Base-by-base conservation (phyloP, 2,329 filamentous ascomycete species). In the Fusarium nanum region DNA sequence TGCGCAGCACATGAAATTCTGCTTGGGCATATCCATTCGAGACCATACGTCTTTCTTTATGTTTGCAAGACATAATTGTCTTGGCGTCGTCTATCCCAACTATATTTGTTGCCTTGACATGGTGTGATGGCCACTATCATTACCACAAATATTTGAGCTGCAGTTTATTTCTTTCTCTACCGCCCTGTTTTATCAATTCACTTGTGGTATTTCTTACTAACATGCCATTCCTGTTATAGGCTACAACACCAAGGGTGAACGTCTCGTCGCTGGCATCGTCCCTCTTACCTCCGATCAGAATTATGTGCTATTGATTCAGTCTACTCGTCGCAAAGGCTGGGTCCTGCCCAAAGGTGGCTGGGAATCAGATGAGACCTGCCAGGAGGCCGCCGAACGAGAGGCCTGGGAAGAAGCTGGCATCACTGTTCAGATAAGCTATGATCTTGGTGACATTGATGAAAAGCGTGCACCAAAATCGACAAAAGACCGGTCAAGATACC, bases 351-450 rank as follows among this genome's bases (percentile, higher is more conserved):
- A 99, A 81, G 96, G 96, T 78, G 96, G 96, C 65, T 99, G 96
- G 94, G 96, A 99, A 81, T 91, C 90, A 34, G 96, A 99, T 81
- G 96, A 99, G 83, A 88, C 91, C 67, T 96, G 93, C 69, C 89
- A 92, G 67, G 88, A 95, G 79, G 93, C 96, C 60, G 96, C 96
- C 59, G 82, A 91, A 85, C 85, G 96, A 73, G 96, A 99, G 81
- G 96, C 96, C 66, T 98, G 96, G 96, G 96, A 98, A 83, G 96
- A 98, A 83, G 96, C 94, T 44, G 96, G 96, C 76, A 97, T 98
- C 76, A 86, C 92, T 75, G 92, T 95, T 81, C 91, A 88, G 63
- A 91, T 98, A 80, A 90, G 92, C 75, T 92, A 91, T 78, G 93
- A 97, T 80, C 87, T 99, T 53, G 94, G 94, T 70, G 87, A 91